These are phyloP conservation scores for Polyplosphaeria fusca DNA, from an alignment of 495 filamentous ascomycete species.

Conservation along the genomic window DNA sequence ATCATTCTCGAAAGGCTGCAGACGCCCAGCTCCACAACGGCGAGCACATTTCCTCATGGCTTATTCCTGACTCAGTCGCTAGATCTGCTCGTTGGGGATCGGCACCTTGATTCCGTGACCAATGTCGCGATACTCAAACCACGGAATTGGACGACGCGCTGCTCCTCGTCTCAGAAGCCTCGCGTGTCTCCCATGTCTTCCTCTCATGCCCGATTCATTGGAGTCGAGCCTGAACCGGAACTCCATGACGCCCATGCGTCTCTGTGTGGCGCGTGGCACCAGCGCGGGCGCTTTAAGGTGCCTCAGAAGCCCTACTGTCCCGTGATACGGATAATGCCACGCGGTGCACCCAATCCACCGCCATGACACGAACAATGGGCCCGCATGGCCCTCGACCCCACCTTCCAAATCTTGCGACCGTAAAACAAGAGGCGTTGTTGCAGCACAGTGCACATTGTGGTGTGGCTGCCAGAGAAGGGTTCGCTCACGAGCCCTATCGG, in stretches of 20 bases:
- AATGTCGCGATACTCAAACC: neutral
- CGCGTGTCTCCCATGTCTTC: neutral
- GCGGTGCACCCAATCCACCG: neutral
- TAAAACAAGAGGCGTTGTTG: neutral
- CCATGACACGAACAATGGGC: slow-evolving; percentile 1
- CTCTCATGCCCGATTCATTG: slow-evolving; percentile 7
- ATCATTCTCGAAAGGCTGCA: slow-evolving; percentile 6
- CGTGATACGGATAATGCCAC: slow-evolving; percentile 3
- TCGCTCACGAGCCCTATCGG: neutral
- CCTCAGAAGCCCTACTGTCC: slow-evolving; percentile 2
- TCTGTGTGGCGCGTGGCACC: slow-evolving; percentile 14
- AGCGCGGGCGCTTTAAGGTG: neutral
- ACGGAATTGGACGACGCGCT: neutral
- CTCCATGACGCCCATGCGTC: slow-evolving; percentile 14
- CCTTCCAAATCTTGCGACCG: slow-evolving; percentile 1
- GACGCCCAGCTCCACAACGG: slow-evolving; percentile 1
- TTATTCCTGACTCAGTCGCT: slow-evolving; percentile 1
- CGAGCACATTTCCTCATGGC: slow-evolving; percentile 2
- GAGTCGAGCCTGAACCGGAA: slow-evolving; percentile 1
- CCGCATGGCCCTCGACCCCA: neutral
- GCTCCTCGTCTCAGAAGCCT: slow-evolving; percentile 9
- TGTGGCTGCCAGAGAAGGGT: neutral
- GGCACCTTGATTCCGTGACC: neutral
- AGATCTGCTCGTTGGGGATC: neutral
- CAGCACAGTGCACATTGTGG: no score